These are phyloP conservation scores for Phragmites australis DNA, from an alignment of 176 grass and related monocot species.

Conservation along the genomic window DNA sequence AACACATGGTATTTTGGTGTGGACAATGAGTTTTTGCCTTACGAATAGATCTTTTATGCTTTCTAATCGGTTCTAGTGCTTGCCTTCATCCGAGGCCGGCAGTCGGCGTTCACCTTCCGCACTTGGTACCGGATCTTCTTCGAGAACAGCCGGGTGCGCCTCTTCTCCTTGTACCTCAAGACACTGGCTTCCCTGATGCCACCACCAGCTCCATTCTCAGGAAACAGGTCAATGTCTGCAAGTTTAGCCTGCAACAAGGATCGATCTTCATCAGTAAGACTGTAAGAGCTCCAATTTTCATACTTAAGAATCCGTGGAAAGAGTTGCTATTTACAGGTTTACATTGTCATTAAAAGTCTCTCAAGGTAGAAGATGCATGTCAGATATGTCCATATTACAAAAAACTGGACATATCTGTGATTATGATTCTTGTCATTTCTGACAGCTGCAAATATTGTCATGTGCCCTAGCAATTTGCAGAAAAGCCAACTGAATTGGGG, in stretches of 20 bases:
- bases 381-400: conserved; percentile 42
- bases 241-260: conserved; percentile 59
- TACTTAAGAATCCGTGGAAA: conserved; percentile 6
- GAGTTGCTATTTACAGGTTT: neutral
- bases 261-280: conserved; percentile 9
- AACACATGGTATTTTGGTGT: conserved; percentile 11
- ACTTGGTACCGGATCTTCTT: conserved; percentile 99
- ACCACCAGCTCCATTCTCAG: conserved; percentile 49
- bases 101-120: conserved; percentile 92
- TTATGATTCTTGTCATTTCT: conserved; percentile 38
- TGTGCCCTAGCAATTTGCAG: conserved; percentile 49
- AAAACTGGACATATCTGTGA: conserved; percentile 43
- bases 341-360: neutral
- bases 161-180: conserved; percentile 97
- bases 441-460: conserved; percentile 43
- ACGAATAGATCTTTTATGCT: conserved; percentile 54
- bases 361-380: conserved; percentile 10
- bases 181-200: conserved; percentile 92
- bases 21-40: conserved; percentile 45
- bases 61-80: conserved; percentile 77
- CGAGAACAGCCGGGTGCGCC: conserved; percentile 79
- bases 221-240: conserved; percentile 80
- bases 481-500: conserved; percentile 46
- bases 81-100: conserved; percentile 99
- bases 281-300: neutral